phyloP scores from a whole-genome alignment of 2,329 filamentous ascomycete genomes.

The Ophiostoma montium region DNA sequence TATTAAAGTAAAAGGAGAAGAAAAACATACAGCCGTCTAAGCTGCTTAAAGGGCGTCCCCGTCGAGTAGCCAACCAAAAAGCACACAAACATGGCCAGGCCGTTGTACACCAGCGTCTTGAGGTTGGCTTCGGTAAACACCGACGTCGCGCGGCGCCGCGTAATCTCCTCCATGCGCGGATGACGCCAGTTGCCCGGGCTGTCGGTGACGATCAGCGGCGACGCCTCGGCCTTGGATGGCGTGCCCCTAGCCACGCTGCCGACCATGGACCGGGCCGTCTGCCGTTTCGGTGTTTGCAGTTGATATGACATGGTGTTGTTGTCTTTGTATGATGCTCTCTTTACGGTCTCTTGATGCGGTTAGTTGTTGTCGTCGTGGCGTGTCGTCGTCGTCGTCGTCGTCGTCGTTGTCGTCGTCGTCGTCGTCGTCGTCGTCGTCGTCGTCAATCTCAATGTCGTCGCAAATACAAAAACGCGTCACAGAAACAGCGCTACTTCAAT shows the following conservation, averaged over 20 bases:
- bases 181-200: conserved; percentile 80
- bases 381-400: neutral
- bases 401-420: neutral
- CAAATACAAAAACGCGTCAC: neutral
- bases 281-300: conserved; percentile 7
- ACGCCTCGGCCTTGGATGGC: neutral
- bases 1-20: neutral
- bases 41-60: conserved; percentile 19
- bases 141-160: conserved; percentile 60
- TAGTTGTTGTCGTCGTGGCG: neutral
- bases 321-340: neutral
- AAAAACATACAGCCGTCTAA: conserved; percentile 25
- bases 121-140: conserved; percentile 70
- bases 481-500: neutral
- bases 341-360: neutral
- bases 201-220: conserved; percentile 23
- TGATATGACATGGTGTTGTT: neutral
- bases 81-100: conserved; percentile 23
- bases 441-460: neutral
- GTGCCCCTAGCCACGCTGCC: neutral
- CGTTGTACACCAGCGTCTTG: conserved; percentile 54
- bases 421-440: neutral
- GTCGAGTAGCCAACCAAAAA: conserved; percentile 9
- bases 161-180: conserved; percentile 77
- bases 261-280: neutral